phyloP scores from a whole-genome alignment of 2,329 filamentous ascomycete genomes.

The Aspergillus sojae region DNA sequence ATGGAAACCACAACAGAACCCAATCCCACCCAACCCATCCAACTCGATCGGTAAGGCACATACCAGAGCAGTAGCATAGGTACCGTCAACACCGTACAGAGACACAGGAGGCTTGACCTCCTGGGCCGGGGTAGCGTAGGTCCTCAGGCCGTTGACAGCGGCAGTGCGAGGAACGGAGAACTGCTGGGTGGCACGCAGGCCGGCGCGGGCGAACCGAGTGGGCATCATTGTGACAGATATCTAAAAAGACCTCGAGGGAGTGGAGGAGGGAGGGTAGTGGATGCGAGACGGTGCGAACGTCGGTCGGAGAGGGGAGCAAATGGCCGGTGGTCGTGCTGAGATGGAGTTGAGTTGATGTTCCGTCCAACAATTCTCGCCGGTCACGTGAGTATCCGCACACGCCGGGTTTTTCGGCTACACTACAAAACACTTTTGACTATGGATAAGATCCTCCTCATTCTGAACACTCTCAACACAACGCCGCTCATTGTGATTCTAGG shows the following conservation, averaged over 20 bases:
- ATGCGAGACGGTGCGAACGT: slow-evolving; percentile 29
- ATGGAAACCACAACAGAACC: slow-evolving; percentile 13
- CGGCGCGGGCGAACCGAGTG: slow-evolving; percentile 58
- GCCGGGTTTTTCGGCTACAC: slow-evolving; percentile 27
- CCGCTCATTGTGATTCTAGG: slow-evolving; percentile 3
- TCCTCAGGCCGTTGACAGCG: slow-evolving; percentile 59
- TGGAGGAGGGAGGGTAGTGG: slow-evolving; percentile 24
- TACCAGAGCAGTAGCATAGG: slow-evolving; percentile 98
- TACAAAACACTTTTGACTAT: background rate
- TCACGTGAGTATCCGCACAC: slow-evolving; percentile 33
- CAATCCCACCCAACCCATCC: background rate
- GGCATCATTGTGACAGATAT: slow-evolving; percentile 54
- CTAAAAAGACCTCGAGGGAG: slow-evolving; percentile 26
- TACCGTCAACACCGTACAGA: slow-evolving; percentile 94
- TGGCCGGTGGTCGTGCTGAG: slow-evolving; percentile 16
- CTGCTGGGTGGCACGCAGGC: slow-evolving; percentile 57
- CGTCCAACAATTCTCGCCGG: slow-evolving; percentile 30
- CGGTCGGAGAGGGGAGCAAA: slow-evolving; percentile 25
- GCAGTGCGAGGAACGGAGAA: slow-evolving; percentile 45
- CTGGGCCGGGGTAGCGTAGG: slow-evolving; percentile 71
- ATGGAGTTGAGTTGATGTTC: slow-evolving; percentile 26
- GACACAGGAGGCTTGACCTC: slow-evolving; percentile 82
- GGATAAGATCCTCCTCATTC: background rate
- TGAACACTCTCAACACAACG: background rate
- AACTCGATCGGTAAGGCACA: slow-evolving; percentile 40